Conservation (phyloP, 2,329 filamentous ascomycete genomes). For the Canariomyces notabilis region DNA sequence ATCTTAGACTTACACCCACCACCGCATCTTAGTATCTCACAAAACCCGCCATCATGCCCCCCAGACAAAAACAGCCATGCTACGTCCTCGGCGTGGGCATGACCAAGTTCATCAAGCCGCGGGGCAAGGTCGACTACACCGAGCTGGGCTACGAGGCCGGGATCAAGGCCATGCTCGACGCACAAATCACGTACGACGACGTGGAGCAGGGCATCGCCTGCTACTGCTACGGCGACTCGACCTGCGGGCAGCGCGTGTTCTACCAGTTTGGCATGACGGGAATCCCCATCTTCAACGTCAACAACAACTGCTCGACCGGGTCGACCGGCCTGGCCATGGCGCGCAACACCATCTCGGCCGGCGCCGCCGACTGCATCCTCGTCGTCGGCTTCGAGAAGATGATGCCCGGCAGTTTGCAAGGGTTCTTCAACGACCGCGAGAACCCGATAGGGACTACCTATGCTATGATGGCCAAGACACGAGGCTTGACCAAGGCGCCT, state of each 20-base stretch:
- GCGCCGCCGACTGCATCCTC: slow-evolving; percentile 79
- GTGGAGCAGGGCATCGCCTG: slow-evolving; percentile 94
- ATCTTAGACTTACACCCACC: too few relatives aligned
- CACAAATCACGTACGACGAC: slow-evolving; percentile 92
- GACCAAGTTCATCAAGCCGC: slow-evolving; percentile 98
- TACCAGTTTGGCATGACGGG: slow-evolving; percentile 98
- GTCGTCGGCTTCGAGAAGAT: slow-evolving; percentile 98
- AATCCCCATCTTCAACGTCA: slow-evolving; percentile 96
- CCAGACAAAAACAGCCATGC: slow-evolving; percentile 48
- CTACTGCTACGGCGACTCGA: slow-evolving; percentile 96
- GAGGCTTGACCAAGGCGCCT: slow-evolving; percentile 76
- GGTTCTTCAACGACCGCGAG: slow-evolving; percentile 77
- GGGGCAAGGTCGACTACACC: slow-evolving; percentile 89
- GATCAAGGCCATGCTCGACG: slow-evolving; percentile 78
- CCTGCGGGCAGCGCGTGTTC: slow-evolving; percentile 92
- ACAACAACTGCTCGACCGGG: slow-evolving; percentile 98
- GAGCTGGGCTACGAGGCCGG: slow-evolving; percentile 92
- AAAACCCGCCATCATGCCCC: slow-evolving; percentile 37
- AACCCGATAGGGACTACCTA: slow-evolving; percentile 70
- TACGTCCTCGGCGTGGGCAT: slow-evolving; percentile 97
- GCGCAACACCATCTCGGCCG: slow-evolving; percentile 70
- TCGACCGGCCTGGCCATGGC: slow-evolving; percentile 84
- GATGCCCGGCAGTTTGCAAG: slow-evolving; percentile 82
- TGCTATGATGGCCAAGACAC: slow-evolving; percentile 76
- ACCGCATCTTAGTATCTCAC: not conserved